Evolutionary conservation across 2,329 filamentous ascomycete genomes (phyloP), one percentile per base, ranked within the genome.

Genomic region (Fusarium scirpi): DNA sequence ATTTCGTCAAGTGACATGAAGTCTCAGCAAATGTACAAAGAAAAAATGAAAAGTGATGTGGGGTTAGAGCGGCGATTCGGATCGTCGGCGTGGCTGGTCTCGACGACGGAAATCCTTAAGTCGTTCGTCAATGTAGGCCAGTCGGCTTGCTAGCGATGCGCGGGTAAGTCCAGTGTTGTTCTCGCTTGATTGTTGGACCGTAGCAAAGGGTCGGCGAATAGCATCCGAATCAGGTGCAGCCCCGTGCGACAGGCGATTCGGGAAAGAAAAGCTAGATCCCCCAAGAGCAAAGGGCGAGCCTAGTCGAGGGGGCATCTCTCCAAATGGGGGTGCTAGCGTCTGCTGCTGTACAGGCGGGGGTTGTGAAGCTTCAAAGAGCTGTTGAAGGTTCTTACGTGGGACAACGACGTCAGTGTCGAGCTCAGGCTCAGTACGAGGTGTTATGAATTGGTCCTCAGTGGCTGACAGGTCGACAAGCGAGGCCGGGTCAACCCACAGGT

Each of bases 41-140:
- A 54, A 70, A 66, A 32, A 44, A 52, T n/a, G 54, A 61, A 25
- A 41, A 45, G 24, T 43, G n/a, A 20, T 27, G 53, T 51, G 30
- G 25, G 20, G 48, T 82, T 79, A 86, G 44, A 83, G 74, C 5
- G 86, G 86, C 24, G 85, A 87, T 68, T 86, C 83, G 10, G 86
- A 86, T 53, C 83, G 83, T 61, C 81, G 80, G 11, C 77, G 79
- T 44, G 79, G 78, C 27, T 72, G 74, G 56, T 81, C 80, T 40
- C 83, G 82, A 48, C 80, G 83, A 64, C 85, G 83, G 62, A 89
- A 80, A 64, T 87, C 85, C 69, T 84, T 85, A 45, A 89, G 83
- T 40, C 86, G 85, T 70, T 87, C 84, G 72, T 89, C 87, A 48
- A 89, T 84, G 66, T 89, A 89, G 7, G 87, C 86, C 58, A 89